phyloP scores from a whole-genome alignment of 2,329 filamentous ascomycete species.

The Chaetomium sp. region DNA sequence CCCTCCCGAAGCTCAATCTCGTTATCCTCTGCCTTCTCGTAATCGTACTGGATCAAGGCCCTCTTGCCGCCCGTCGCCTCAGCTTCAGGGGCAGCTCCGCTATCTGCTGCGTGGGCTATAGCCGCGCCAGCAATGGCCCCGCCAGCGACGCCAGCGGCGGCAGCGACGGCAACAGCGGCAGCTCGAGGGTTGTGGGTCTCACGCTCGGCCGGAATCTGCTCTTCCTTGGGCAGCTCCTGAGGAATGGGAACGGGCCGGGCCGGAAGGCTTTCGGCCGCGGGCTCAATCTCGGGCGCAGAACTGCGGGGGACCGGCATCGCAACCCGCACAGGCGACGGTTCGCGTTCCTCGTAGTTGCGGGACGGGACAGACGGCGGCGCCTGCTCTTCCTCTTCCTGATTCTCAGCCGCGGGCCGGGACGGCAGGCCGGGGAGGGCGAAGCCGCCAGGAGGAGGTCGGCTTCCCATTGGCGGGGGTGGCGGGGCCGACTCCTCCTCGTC shows the following conservation, averaged over 20 bases:
- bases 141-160: conserved; percentile 55
- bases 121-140: conserved; percentile 46
- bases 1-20: conserved; percentile 90
- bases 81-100: conserved; percentile 28
- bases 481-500: conserved; percentile 56
- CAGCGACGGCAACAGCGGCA: conserved; percentile 58
- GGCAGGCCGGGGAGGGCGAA: conserved; percentile 80
- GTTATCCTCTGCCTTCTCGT: conserved; percentile 96
- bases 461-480: conserved; percentile 63
- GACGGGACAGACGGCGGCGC: conserved; percentile 42
- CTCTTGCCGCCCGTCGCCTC: conserved; percentile 61
- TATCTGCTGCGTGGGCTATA: conserved; percentile 35
- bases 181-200: conserved; percentile 62
- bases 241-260: conserved; percentile 62
- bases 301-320: conserved; percentile 80
- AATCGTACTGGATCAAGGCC: conserved; percentile 88
- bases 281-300: conserved; percentile 55
- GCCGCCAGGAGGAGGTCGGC: conserved; percentile 73
- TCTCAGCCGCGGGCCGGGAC: conserved; percentile 56
- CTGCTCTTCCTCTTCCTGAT: conserved; percentile 55
- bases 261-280: conserved; percentile 42
- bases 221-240: conserved; percentile 62
- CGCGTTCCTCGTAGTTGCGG: conserved; percentile 41
- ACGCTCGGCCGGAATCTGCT: conserved; percentile 66
- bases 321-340: conserved; percentile 77